Percentiles rank a stretch among this genome's conserved stretches.
Evolutionary conservation across 108 stramenopile species (phyloP).

Genomic region (Stephanodiscus triporus): DNA sequence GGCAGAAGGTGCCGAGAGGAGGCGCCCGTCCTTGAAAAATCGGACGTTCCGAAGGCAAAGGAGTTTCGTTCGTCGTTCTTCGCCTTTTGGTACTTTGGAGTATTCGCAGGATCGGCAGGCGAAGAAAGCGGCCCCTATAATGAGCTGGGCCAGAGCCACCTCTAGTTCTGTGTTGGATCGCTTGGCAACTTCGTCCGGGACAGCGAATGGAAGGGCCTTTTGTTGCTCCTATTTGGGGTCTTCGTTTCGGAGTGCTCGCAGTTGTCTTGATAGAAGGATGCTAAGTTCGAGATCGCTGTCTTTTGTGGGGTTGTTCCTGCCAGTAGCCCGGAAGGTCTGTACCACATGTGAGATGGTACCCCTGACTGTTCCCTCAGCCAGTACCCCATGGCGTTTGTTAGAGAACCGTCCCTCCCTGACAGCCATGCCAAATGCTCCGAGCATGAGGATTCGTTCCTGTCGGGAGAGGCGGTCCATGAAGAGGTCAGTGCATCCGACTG

Average conservation of each 20-base stretch:
- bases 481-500: background rate
- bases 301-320: background rate
- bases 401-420: constrained; percentile 8
- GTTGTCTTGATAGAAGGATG: background rate
- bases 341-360: background rate
- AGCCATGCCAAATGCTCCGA: constrained; percentile 10
- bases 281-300: background rate
- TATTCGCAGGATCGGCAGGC: constrained; percentile 26
- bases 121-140: constrained; percentile 4
- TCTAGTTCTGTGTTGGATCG: background rate
- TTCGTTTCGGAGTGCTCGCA: background rate
- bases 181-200: constrained; percentile 11
- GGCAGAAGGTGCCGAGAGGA: too few relatives aligned
- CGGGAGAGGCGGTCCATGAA: background rate
- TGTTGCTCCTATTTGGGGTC: background rate
- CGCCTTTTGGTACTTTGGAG: background rate
- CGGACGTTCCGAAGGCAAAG: constrained; percentile 2
- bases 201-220: background rate
- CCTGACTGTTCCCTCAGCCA: constrained; percentile 17
- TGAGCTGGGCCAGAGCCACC: constrained; percentile 10
- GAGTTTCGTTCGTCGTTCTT: background rate
- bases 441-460: background rate
- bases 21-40: background rate
- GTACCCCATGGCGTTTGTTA: background rate
- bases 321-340: too few relatives aligned